These are phyloP conservation scores for Prillingera fragicola DNA, from an alignment of 1,284 basidiomycete species.

Conservation along the genomic window DNA sequence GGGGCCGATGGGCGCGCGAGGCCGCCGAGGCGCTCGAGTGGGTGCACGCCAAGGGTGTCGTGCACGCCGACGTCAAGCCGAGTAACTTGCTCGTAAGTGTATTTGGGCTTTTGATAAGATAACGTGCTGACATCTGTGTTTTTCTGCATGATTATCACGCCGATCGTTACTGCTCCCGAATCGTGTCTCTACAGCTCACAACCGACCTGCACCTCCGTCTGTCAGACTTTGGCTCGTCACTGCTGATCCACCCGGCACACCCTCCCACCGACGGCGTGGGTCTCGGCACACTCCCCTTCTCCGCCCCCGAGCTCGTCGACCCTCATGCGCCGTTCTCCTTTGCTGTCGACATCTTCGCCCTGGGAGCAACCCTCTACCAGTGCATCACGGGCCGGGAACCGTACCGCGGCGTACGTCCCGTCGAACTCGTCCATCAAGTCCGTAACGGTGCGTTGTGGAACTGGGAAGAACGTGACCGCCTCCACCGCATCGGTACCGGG, in stretches of 20 bases:
- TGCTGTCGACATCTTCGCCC: slow-evolving; percentile 51
- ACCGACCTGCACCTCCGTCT: slow-evolving; percentile 45
- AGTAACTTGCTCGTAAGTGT: slow-evolving; percentile 38
- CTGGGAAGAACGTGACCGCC: slow-evolving; percentile 47
- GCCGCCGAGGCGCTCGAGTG: slow-evolving; percentile 46
- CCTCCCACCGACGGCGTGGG: slow-evolving; percentile 49
- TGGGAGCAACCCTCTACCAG: slow-evolving; percentile 51
- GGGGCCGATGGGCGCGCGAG: slow-evolving; percentile 48
- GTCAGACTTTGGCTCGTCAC: slow-evolving; percentile 51
- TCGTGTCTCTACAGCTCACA: slow-evolving; percentile 32
- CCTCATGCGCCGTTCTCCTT: slow-evolving; percentile 47
- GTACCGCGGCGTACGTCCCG: slow-evolving; percentile 44
- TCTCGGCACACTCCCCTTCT: slow-evolving; percentile 52
- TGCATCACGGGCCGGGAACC: slow-evolving; percentile 51
- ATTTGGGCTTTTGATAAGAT: neutral
- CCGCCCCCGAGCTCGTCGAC: slow-evolving; percentile 51
- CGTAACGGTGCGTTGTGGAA: slow-evolving; percentile 49
- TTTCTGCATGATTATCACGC: slow-evolving; percentile 36
- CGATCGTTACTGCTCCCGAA: slow-evolving; percentile 15
- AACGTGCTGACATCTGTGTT: slow-evolving; percentile 4
- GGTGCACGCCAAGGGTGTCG: slow-evolving; percentile 48
- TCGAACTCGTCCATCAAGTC: slow-evolving; percentile 51
- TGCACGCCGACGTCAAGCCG: slow-evolving; percentile 52
- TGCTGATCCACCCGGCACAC: slow-evolving; percentile 46
- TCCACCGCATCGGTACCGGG: slow-evolving; percentile 25